Conservation (phyloP, 345 rosid species). For the Bruguiera gymnorhiza region DNA sequence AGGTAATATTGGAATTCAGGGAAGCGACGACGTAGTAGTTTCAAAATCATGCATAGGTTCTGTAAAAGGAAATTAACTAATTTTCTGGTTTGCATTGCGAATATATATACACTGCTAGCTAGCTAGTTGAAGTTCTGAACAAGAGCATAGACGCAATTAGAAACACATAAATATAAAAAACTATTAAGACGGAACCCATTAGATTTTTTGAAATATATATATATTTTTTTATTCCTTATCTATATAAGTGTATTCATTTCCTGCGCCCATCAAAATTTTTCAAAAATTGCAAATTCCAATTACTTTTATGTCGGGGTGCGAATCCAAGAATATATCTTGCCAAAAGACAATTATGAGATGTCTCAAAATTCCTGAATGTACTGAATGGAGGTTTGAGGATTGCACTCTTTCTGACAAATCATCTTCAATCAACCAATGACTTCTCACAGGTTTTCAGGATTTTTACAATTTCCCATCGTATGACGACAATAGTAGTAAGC, state of each 20-base stretch:
- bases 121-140: background rate
- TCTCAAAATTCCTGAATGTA: background rate
- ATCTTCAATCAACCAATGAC: background rate
- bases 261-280: too few relatives aligned
- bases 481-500: too few relatives aligned
- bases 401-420: background rate
- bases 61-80: background rate
- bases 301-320: conserved; percentile 4
- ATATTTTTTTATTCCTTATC: too few relatives aligned
- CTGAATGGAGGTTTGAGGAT: background rate
- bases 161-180: too few relatives aligned
- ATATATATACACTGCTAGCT: background rate
- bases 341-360: conserved; percentile 12
- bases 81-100: conserved; percentile 14
- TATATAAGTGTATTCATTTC: too few relatives aligned
- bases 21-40: conserved; percentile 27
- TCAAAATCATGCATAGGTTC: conserved; percentile 22
- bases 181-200: too few relatives aligned
- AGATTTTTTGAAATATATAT: too few relatives aligned
- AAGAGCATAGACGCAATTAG: too few relatives aligned
- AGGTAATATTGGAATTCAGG: conserved; percentile 27
- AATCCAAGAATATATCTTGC: conserved; percentile 17
- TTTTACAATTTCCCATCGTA: too few relatives aligned
- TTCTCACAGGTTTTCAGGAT: too few relatives aligned
- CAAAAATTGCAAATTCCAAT: conserved; percentile 13